A percentile compares a stretch with the other conserved stretches of the same genome.
Conservation (phyloP, 208 protist genomes). For the Trypanosoma platydactyli region DNA sequence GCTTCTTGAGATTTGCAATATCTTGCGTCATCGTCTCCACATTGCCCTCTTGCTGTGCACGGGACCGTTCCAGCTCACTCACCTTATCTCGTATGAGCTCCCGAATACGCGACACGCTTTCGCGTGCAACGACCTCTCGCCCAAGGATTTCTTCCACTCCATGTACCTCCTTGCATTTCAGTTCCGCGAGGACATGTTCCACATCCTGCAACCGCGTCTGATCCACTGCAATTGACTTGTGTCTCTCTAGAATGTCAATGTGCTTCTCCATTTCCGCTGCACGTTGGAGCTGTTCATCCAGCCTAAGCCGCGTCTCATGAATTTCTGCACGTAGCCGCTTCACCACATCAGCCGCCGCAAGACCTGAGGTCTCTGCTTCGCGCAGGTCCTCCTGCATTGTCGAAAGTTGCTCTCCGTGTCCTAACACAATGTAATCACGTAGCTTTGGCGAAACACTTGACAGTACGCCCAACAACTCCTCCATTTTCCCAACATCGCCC, state of each 20-base stretch:
- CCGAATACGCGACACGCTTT: constrained; percentile 50
- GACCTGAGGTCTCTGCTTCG: neutral
- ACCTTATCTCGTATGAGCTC: constrained; percentile 74
- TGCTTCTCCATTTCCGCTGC: constrained; percentile 42
- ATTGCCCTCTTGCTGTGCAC: constrained; percentile 76
- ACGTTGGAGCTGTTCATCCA: constrained; percentile 48
- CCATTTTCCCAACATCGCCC: constrained; percentile 17
- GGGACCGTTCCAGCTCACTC: constrained; percentile 54
- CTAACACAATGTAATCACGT: constrained; percentile 33
- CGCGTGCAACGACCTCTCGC: constrained; percentile 36
- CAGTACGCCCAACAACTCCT: constrained; percentile 5
- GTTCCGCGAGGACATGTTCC: constrained; percentile 31
- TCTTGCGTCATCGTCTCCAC: constrained; percentile 80
- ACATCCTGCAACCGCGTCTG: constrained; percentile 46
- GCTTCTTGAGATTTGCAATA: constrained; percentile 46
- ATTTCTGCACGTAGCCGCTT: constrained; percentile 30
- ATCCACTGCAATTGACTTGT: constrained; percentile 43
- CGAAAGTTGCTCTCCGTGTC: constrained; percentile 24
- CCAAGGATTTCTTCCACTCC: constrained; percentile 58
- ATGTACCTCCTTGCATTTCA: constrained; percentile 43
- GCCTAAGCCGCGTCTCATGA: constrained; percentile 33
- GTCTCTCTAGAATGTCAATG: constrained; percentile 45
- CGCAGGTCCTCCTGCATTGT: constrained; percentile 33
- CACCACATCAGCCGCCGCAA: constrained; percentile 24
- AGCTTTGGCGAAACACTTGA: constrained; percentile 35